phyloP scores from a whole-genome alignment of 2,329 filamentous ascomycete species.

The Fusarium nanum region DNA sequence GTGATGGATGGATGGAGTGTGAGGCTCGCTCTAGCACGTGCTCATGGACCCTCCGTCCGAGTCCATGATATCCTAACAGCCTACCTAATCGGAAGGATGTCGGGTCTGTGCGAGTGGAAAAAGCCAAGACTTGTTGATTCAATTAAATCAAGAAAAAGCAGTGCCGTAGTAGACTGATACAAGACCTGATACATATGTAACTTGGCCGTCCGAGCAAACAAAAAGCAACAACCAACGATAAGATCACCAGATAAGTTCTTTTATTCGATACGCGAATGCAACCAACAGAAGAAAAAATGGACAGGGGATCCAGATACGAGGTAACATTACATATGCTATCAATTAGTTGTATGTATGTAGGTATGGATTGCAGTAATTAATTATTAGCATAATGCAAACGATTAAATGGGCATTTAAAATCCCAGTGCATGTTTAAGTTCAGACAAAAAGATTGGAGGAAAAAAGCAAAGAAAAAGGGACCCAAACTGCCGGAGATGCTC shows the following conservation, averaged over 20 bases:
- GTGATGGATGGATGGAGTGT: background rate
- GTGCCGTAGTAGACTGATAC: background rate
- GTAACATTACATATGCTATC: background rate
- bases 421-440: background rate
- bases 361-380: background rate
- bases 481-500: conserved; percentile 15
- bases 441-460: background rate
- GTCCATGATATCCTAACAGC: background rate
- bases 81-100: background rate
- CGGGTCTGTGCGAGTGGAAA: conserved; percentile 31
- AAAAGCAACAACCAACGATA: conserved; percentile 11
- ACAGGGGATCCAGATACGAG: background rate
- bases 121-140: background rate
- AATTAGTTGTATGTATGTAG: background rate
- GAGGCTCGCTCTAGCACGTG: conserved; percentile 25
- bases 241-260: background rate
- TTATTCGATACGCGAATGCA: conserved; percentile 34
- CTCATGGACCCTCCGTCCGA: conserved; percentile 2
- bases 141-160: background rate
- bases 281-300: background rate
- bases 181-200: background rate
- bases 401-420: background rate
- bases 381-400: background rate
- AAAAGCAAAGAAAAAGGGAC: conserved; percentile 21
- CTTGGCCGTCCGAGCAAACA: conserved; percentile 15